Base-by-base conservation (phyloP, 2,329 filamentous ascomycete species). In the Penicillium sp. region DNA sequence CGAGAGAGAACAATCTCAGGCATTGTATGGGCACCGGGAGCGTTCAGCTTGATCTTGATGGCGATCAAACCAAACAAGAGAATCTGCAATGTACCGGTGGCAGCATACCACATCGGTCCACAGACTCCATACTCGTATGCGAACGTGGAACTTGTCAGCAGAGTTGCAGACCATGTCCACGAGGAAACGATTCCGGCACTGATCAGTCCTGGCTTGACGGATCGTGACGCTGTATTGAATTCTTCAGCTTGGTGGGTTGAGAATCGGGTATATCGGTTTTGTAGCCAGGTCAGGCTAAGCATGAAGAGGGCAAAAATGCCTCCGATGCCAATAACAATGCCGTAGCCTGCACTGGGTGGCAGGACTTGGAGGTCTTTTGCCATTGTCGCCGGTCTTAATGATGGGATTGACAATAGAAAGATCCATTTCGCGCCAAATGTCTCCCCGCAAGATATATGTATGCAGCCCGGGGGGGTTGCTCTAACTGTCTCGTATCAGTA, bases 101-200 rank as follows among this genome's bases (percentile, higher is more conserved):
- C 76, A 4, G 64, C 77, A 58, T 78, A 78, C 77, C 77, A 79
- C 70, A 79, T 75, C 2, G 73, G 71, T 0, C 75, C 76, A 45
- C 69, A 72, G 44, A 78, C 73, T 8, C 77, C 76, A 63, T 78
- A 78, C 3, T 61, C 63, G 55, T 79, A 79, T 0, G 75, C 75
- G 59, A 79, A 75, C 2, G 76, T 78, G 9, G 70, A 75, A 10
- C 72, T 75, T 8, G 72, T 75, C 54, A 80, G 55, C 26, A 79
- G 69, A 6, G 80, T 81, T 6, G 80, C 76, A 19, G 75, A 75
- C 78, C 78, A 81, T 4, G 79, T 81, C 80, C 80, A 82, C 2
- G 79, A 78, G 4, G 75, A 78, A 13, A 81, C 79, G 53, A 81
- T 78, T 4, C 77, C 78, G 7, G 75, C 75, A 4, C 77, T 77